These are phyloP conservation scores for Calocera viscosa DNA, from an alignment of 768 basidiomycete species.

Conservation along the genomic window DNA sequence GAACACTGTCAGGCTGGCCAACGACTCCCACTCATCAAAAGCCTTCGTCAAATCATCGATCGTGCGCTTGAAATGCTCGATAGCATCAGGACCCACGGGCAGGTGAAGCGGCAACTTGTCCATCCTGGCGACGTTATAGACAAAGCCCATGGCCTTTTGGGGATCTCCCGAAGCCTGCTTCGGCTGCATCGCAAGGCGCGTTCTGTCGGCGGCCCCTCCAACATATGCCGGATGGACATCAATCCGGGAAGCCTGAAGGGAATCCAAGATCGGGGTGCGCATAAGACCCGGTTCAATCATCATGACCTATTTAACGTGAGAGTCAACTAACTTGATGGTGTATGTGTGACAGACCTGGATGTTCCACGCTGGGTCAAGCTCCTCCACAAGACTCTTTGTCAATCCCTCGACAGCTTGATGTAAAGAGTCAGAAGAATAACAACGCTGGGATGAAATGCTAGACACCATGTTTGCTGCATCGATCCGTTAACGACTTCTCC, in stretches of 20 bases:
- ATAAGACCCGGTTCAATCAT: not conserved
- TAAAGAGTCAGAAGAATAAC: not conserved
- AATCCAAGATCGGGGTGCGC: not conserved
- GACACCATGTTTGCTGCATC: not conserved
- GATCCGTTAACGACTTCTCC: not conserved
- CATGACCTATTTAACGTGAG: not conserved
- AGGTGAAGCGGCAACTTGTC: not conserved
- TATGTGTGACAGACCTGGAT: not conserved
- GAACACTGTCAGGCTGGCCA: not conserved
- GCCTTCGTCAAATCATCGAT: not conserved
- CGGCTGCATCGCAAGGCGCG: not conserved
- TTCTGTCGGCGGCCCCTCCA: not conserved
- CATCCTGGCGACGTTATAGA: not conserved
- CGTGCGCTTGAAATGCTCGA: not conserved
- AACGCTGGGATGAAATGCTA: not conserved
- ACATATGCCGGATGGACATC: not conserved
- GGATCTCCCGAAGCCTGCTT: not conserved
- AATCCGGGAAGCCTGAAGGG: no score
- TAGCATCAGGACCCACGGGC: not conserved
- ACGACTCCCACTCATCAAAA: not conserved
- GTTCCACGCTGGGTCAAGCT: constrained; percentile 1
- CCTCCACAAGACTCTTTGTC: not conserved
- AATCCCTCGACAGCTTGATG: not conserved
- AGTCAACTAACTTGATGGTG: not conserved
- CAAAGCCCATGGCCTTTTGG: not conserved